Evolutionary conservation across 208 protist species (phyloP), one percentile per base, ranked within the genome.

Genomic region (Balamuthia mandrillaris): DNA sequence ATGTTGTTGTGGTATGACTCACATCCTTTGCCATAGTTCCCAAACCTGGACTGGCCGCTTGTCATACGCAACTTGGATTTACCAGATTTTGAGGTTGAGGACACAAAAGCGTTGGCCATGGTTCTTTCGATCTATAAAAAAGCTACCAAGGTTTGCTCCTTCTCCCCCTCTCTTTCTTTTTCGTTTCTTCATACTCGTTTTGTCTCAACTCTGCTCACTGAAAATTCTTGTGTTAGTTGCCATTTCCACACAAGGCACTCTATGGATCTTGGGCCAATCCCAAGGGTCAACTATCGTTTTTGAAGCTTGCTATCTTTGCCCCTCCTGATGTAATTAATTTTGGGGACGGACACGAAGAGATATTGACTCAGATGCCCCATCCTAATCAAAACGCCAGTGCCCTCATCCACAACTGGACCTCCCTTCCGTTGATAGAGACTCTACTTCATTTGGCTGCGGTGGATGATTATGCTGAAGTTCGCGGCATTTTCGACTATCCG

Each of bases 1-100:
- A 24, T 16, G 21, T 27, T 1, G 18, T 29, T 1, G 1, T 24
- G 29, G 1, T 39, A 35, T 56, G 31, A 29, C 41, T 10, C 44
- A 33, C 0, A 29, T 29, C 6, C 27, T 29, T 10, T 51, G 9
- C 2, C 16, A 5, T 61, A 88, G 86, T 21, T 39, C 10, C 87
- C 89, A 44, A 49, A 29, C 0, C 14, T 94, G 6, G 68, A 86
- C 27, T 95, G 93, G 93, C 37, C 66, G 1, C 2, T 81, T 1
- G 90, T 95, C 1, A 86, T 95, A 10, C 68, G 39, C 21, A 56
- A 58, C 4, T 81, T 96, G 2, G 94, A 95, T 66, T 56, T 89
- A 56, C 89, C 90, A n/a, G 81, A 35, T 5, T 93, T 94, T 82
- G 49, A 86, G 2, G 29, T 94, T 1, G 21, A 75, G 0, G 90